Conservation (phyloP, 2,329 filamentous ascomycete genomes). For the Fusarium sp. region DNA sequence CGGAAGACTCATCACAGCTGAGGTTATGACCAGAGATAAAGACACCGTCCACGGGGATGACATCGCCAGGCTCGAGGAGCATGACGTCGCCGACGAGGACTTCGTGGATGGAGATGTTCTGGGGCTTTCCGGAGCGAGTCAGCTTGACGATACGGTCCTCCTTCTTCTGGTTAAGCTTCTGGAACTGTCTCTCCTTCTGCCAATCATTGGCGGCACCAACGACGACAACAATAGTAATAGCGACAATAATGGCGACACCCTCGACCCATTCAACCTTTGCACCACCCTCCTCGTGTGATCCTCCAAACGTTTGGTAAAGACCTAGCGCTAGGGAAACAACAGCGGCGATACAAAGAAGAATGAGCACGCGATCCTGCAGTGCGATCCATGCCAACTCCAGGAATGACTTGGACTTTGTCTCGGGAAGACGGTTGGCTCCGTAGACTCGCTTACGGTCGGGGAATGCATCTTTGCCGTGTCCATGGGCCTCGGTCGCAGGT, state of each 20-base stretch:
- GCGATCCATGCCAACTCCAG: constrained; percentile 73
- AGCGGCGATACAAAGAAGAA: constrained; percentile 74
- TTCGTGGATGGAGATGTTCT: constrained; percentile 74
- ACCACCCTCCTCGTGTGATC: constrained; percentile 57
- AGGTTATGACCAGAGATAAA: constrained; percentile 67
- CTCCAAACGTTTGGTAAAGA: constrained; percentile 73
- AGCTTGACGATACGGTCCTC: constrained; percentile 75
- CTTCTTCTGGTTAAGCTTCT: constrained; percentile 72
- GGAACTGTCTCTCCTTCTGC: constrained; percentile 76
- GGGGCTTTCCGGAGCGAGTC: constrained; percentile 73
- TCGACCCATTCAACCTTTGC: constrained; percentile 73
- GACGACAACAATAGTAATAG: constrained; percentile 72
- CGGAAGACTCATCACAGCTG: constrained; percentile 78
- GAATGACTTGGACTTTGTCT: constrained; percentile 71
- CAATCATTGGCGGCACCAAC: constrained; percentile 76
- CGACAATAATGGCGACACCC: constrained; percentile 75
- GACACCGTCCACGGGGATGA: constrained; percentile 77
- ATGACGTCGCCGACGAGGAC: constrained; percentile 78
- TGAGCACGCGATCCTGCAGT: constrained; percentile 75
- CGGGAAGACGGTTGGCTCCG: constrained; percentile 66
- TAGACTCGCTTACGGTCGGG: constrained; percentile 37
- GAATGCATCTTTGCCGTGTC: constrained; percentile 23
- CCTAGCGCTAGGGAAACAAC: constrained; percentile 75
- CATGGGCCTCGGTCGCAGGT: constrained; percentile 1
- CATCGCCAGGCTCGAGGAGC: constrained; percentile 75